phyloP scores from a whole-genome alignment of 306 rosid species.

The Pachyrhizus erosus region DNA sequence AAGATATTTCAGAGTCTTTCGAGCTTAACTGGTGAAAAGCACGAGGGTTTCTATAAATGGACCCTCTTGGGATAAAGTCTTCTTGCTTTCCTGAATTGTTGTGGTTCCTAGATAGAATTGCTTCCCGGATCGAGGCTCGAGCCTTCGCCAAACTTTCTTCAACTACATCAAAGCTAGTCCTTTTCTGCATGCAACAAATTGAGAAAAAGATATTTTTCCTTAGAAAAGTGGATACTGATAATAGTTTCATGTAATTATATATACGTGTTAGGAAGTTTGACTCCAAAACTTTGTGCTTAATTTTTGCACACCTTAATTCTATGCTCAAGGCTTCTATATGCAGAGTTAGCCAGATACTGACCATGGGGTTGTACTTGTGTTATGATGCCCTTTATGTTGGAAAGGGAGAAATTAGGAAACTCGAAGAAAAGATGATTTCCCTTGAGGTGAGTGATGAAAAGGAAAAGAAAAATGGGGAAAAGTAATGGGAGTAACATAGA shows the following conservation, averaged over 20 bases:
- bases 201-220: background rate
- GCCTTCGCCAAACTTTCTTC: constrained; percentile 47
- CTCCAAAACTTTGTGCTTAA: background rate
- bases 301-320: constrained; percentile 35
- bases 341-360: constrained; percentile 28
- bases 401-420: background rate
- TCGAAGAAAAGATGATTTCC: background rate
- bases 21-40: constrained; percentile 54
- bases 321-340: constrained; percentile 29
- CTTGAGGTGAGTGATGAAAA: constrained; percentile 34
- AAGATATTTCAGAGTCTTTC: background rate
- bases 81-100: background rate
- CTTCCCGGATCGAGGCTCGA: constrained; percentile 44
- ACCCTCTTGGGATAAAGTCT: constrained; percentile 40
- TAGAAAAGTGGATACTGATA: background rate
- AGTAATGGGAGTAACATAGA: constrained; percentile 19
- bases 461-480: constrained; percentile 6
- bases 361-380: constrained; percentile 17
- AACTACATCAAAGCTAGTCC: constrained; percentile 38
- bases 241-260: background rate
- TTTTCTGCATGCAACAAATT: constrained; percentile 39
- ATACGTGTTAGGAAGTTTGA: background rate
- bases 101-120: constrained; percentile 35
- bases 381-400: background rate
- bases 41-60: constrained; percentile 43